A percentile compares a stretch with the other conserved stretches of the same genome.
phyloP scores from a whole-genome alignment of 208 protist genomes.

The Acanthamoeba divionensis region DNA sequence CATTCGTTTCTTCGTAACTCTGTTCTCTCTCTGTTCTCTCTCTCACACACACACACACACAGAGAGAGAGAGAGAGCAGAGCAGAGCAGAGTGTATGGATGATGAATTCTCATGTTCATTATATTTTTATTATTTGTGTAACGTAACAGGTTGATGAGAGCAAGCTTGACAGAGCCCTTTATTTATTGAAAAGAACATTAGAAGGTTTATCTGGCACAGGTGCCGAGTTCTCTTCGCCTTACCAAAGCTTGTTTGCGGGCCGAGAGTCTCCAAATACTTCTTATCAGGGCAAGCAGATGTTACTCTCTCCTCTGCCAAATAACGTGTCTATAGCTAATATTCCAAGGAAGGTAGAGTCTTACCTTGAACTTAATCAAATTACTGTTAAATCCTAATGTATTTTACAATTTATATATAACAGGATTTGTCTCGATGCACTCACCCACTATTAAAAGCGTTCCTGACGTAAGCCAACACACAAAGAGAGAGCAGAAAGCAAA shows the following conservation, averaged over 20 bases:
- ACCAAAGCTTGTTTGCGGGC: too few relatives aligned
- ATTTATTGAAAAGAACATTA: not conserved
- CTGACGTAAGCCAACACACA: not conserved
- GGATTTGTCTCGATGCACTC: not conserved
- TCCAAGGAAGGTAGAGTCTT: not conserved
- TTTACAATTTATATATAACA: not conserved
- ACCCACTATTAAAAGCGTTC: slow-evolving; percentile 19
- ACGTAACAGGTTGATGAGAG: not conserved
- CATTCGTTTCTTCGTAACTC: too few relatives aligned
- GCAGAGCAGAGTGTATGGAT: not conserved
- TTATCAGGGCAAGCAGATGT: slow-evolving; percentile 28
- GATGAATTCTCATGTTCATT: not conserved
- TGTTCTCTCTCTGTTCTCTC: not conserved
- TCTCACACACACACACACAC: too few relatives aligned
- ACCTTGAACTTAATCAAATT: not conserved
- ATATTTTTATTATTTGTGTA: not conserved
- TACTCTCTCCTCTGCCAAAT: slow-evolving; percentile 11
- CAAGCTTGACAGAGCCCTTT: not conserved
- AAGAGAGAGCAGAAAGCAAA: not conserved
- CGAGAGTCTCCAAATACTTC: too few relatives aligned
- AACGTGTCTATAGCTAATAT: slow-evolving; percentile 5
- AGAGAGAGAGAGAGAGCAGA: not conserved
- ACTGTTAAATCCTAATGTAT: not conserved
- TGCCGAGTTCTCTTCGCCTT: not conserved
- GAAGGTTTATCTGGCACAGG: not conserved